Conservation (phyloP, 257 asterid genomes). For the Scutellaria barbata region DNA sequence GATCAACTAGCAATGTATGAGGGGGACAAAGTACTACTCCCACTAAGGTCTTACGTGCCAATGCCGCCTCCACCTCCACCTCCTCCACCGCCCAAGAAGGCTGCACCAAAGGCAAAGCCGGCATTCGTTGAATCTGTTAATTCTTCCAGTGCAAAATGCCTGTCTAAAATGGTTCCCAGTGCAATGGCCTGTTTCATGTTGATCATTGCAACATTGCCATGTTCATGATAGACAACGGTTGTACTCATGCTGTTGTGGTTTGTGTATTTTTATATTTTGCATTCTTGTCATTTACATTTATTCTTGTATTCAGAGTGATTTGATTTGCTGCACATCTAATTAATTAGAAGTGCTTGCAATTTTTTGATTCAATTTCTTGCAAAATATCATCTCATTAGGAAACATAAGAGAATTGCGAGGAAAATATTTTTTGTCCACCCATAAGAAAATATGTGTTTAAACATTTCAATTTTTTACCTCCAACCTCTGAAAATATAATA, state of each 20-base stretch:
- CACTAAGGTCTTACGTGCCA: conserved; percentile 47
- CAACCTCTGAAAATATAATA: no score
- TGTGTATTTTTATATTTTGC: conserved; percentile 14
- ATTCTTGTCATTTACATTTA: conserved; percentile 13
- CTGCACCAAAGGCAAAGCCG: conserved; percentile 27
- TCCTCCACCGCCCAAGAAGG: conserved; percentile 30
- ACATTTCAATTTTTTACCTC: no score
- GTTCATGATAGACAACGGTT: conserved; percentile 7
- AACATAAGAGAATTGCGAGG: no score
- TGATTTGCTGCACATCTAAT: background rate
- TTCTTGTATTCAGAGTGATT: conserved; percentile 16
- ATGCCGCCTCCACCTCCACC: conserved; percentile 64
- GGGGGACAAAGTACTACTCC: conserved; percentile 58
- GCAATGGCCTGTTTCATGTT: conserved; percentile 23
- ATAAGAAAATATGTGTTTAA: no score
- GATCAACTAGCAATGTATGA: conserved; percentile 55
- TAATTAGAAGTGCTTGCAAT: background rate
- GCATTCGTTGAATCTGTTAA: conserved; percentile 13
- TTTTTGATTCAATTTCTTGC: no score
- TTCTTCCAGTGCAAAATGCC: conserved; percentile 40
- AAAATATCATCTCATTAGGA: no score
- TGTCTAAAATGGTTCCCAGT: background rate
- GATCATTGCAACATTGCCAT: conserved; percentile 26
- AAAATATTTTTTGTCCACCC: no score
- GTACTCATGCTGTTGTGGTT: conserved; percentile 13